These are phyloP conservation scores for Rhizophagus clarus DNA, from an alignment of 192 early-diverging fungal genomes.

Conservation along the genomic window DNA sequence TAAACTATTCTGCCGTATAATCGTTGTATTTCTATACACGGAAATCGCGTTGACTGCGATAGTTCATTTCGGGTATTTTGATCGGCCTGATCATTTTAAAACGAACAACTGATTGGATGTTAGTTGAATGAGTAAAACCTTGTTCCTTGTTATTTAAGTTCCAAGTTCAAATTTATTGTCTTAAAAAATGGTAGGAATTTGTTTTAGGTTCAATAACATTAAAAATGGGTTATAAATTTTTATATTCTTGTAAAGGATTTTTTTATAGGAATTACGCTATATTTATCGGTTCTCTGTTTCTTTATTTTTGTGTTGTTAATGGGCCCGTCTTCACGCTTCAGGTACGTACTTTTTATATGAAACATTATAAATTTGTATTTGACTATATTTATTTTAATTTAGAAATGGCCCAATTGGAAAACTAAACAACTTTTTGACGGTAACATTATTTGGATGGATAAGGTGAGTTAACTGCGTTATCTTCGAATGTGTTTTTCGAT, in stretches of 20 bases:
- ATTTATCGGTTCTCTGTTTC: neutral
- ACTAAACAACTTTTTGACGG: constrained; percentile 3
- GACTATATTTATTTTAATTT: neutral
- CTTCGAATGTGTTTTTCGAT: neutral
- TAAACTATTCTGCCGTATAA: too few species aligned
- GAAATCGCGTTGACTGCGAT: too few species aligned
- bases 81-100: too few species aligned
- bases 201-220: too few species aligned
- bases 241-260: constrained; percentile 6
- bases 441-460: constrained; percentile 3
- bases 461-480: neutral
- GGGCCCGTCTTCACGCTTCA: constrained; percentile 20
- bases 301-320: constrained; percentile 17
- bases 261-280: neutral
- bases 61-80: too few species aligned
- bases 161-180: too few species aligned
- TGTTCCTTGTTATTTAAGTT: too few species aligned
- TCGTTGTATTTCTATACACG: too few species aligned
- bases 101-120: too few species aligned
- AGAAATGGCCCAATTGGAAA: constrained; percentile 23
- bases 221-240: too few species aligned
- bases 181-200: too few species aligned
- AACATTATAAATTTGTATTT: neutral
- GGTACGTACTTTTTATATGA: neutral
- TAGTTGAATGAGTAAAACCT: too few species aligned